These are phyloP conservation scores for Diutina rugosa DNA, from an alignment of 1,139 yeast genomes.

Conservation along the genomic window DNA sequence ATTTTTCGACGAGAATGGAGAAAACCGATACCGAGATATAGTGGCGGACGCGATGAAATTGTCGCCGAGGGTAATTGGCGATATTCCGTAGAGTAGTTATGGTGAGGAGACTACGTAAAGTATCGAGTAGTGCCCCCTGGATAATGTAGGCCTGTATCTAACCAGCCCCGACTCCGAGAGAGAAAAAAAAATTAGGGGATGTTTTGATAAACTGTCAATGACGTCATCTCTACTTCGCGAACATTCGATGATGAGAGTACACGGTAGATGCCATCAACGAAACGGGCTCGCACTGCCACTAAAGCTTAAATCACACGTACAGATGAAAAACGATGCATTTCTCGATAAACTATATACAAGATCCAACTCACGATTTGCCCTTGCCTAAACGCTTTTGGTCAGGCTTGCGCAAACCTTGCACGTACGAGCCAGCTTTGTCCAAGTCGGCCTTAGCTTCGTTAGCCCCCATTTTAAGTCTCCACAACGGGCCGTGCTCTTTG, in stretches of 20 bases:
- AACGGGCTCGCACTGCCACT: not conserved
- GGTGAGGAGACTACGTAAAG: no score
- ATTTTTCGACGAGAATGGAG: not conserved
- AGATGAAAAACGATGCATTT: not conserved
- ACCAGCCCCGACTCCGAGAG: not conserved
- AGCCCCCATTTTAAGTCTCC: constrained; percentile 26
- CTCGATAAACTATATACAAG: not conserved
- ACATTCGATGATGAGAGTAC: not conserved
- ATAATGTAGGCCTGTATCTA: not conserved
- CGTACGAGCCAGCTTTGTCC: constrained; percentile 10
- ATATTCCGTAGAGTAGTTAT: no score
- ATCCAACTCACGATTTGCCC: not conserved
- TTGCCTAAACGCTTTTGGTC: constrained; percentile 4
- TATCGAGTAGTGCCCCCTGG: not conserved
- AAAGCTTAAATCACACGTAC: not conserved
- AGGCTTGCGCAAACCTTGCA: constrained; percentile 4
- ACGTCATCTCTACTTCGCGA: not conserved
- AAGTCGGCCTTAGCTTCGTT: constrained; percentile 21
- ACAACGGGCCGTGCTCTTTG: constrained; percentile 26
- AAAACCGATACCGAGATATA: no score
- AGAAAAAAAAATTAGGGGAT: not conserved
- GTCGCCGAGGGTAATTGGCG: no score
- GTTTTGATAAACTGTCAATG: not conserved
- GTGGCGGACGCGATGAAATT: not conserved
- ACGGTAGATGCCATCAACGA: not conserved